Conservation (phyloP, 805 yeast species). For the Wickerhamiella siamensis region DNA sequence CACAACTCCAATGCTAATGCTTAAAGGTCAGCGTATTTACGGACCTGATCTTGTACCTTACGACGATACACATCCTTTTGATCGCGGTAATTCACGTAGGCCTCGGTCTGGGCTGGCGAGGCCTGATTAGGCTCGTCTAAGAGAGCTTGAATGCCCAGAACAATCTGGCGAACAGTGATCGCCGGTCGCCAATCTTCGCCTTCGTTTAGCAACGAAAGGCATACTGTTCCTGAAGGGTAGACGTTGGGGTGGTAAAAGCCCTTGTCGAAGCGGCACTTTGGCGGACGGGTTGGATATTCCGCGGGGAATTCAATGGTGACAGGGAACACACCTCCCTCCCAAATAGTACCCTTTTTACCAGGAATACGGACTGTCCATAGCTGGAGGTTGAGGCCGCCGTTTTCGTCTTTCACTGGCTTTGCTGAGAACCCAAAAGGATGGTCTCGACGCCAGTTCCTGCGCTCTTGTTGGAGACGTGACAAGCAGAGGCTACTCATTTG, state of each 20-base stretch:
- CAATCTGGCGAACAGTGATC: conserved; percentile 75
- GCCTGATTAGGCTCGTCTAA: conserved; percentile 82
- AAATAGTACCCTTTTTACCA: conserved; percentile 70
- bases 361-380: conserved; percentile 94
- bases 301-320: conserved; percentile 64
- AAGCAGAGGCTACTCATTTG: conserved; percentile 39
- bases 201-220: conserved; percentile 84
- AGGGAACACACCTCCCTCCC: conserved; percentile 88
- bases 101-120: conserved; percentile 96
- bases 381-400: conserved; percentile 74
- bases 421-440: conserved; percentile 98
- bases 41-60: conserved; percentile 70
- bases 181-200: conserved; percentile 98
- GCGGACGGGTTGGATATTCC: conserved; percentile 95
- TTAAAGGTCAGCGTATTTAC: conserved; percentile 41
- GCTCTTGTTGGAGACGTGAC: conserved; percentile 82
- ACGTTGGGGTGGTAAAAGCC: conserved; percentile 95
- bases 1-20: no score
- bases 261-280: conserved; percentile 77
- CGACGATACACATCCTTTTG: conserved; percentile 56
- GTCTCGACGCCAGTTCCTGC: conserved; percentile 96
- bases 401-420: conserved; percentile 63
- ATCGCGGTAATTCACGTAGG: conserved; percentile 49
- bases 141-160: conserved; percentile 83
- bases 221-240: conserved; percentile 93